phyloP scores from a whole-genome alignment of 805 yeast species.

The Ogataea sp. region DNA sequence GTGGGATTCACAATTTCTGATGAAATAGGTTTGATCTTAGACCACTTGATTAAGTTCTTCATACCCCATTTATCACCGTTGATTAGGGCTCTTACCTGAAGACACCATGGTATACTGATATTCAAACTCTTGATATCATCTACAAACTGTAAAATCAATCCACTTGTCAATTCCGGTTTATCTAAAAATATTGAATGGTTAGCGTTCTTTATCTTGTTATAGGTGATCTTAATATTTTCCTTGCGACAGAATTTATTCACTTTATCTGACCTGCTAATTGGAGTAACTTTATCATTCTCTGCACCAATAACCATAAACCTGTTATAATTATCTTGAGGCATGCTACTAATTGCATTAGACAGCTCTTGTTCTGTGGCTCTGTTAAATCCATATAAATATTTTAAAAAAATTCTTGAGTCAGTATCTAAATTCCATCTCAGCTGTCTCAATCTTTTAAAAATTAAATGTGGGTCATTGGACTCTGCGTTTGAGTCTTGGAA shows the following conservation, averaged over 20 bases:
- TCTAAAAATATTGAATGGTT: constrained; percentile 62
- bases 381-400: constrained; percentile 43
- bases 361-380: constrained; percentile 38
- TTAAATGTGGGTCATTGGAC: constrained; percentile 15
- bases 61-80: constrained; percentile 74
- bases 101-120: constrained; percentile 65
- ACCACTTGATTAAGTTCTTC: constrained; percentile 71
- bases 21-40: constrained; percentile 43
- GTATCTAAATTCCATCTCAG: constrained; percentile 67
- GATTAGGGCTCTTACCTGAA: constrained; percentile 51
- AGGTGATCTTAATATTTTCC: constrained; percentile 21
- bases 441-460: constrained; percentile 44
- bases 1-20: constrained; percentile 27
- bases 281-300: constrained; percentile 44
- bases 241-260: constrained; percentile 19
- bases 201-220: constrained; percentile 35
- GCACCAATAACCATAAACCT: constrained; percentile 56
- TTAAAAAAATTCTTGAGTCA: constrained; percentile 42
- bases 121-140: constrained; percentile 40
- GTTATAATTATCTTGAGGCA: constrained; percentile 22
- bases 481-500: constrained; percentile 10
- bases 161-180: constrained; percentile 57
- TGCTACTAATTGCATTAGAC: constrained; percentile 26
- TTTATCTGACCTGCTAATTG: constrained; percentile 29
- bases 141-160: constrained; percentile 50